Evolutionary conservation across 2,329 filamentous ascomycete species (phyloP).

Genomic region (Clonostachys solani): DNA sequence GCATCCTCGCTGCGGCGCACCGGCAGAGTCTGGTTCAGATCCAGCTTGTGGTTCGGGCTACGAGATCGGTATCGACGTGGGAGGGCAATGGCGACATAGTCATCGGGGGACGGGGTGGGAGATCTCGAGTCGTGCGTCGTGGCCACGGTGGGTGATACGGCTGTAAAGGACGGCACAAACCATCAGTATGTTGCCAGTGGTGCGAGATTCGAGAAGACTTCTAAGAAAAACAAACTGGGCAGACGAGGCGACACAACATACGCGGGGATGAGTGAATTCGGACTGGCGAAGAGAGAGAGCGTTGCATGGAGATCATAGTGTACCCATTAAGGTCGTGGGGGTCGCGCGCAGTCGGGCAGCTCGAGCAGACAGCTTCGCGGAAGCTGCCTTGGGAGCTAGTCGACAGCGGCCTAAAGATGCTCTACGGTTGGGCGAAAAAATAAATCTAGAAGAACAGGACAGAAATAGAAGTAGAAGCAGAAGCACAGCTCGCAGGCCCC

Average conservation of each 20-base stretch:
- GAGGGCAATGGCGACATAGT: slow-evolving; percentile 43
- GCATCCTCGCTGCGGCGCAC: slow-evolving; percentile 38
- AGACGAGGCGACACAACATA: slow-evolving; percentile 37
- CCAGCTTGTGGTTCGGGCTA: slow-evolving; percentile 47
- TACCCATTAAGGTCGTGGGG: slow-evolving; percentile 30
- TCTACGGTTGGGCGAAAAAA: too few species aligned
- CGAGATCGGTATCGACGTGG: slow-evolving; percentile 47
- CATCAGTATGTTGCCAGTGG: slow-evolving; percentile 17
- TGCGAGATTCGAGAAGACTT: not conserved
- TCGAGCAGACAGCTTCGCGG: not conserved
- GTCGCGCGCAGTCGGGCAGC: slow-evolving; percentile 23
- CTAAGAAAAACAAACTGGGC: too few species aligned
- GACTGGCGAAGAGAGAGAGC: slow-evolving; percentile 58
- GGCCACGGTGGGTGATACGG: slow-evolving; percentile 20
- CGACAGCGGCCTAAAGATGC: too few species aligned
- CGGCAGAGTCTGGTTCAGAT: slow-evolving; percentile 34
- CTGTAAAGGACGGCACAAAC: slow-evolving; percentile 14
- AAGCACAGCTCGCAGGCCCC: not conserved
- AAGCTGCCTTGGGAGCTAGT: too few species aligned
- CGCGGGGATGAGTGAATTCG: slow-evolving; percentile 52
- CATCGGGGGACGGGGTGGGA: slow-evolving; percentile 50
- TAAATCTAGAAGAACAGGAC: too few species aligned
- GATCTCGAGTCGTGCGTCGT: slow-evolving; percentile 37
- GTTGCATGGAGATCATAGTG: slow-evolving; percentile 60
- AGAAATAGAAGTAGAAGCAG: too few species aligned